A percentile compares a stretch with the other conserved stretches of the same genome.
These are phyloP conservation scores for Albifimbria verrucaria DNA, from an alignment of 2,329 filamentous ascomycete genomes.

Conservation along the genomic window DNA sequence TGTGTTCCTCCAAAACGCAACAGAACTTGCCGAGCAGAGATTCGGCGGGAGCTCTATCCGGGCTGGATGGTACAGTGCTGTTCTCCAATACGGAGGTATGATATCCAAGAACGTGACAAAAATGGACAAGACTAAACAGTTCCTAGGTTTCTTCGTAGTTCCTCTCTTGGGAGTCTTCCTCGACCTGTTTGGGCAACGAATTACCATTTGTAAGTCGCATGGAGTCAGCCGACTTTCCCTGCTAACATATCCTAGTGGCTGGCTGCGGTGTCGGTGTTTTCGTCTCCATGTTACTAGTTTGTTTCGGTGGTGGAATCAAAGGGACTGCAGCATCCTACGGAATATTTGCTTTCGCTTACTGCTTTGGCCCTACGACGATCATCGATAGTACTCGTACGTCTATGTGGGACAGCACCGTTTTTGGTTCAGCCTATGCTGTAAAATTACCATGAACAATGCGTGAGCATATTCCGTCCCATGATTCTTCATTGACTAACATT, in stretches of 20 bases:
- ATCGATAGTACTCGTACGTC: constrained; percentile 51
- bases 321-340: constrained; percentile 53
- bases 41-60: constrained; percentile 45
- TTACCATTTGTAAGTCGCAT: constrained; percentile 19
- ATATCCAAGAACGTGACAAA: not conserved
- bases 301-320: constrained; percentile 37
- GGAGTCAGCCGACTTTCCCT: not conserved
- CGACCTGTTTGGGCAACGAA: constrained; percentile 47
- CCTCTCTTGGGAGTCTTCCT: constrained; percentile 48
- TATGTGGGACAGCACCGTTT: constrained; percentile 49
- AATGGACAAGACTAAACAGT: not conserved
- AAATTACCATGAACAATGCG: constrained; percentile 50
- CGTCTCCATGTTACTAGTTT: constrained; percentile 47
- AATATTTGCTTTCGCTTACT: constrained; percentile 45
- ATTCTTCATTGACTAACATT: constrained; percentile 1
- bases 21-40: constrained; percentile 53
- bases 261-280: constrained; percentile 43
- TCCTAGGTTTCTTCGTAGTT: constrained; percentile 49
- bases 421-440: constrained; percentile 50
- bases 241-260: constrained; percentile 19
- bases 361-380: constrained; percentile 46
- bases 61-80: constrained; percentile 53
- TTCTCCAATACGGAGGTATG: constrained; percentile 35
- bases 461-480: not conserved
- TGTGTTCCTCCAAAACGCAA: constrained; percentile 51